phyloP scores from a whole-genome alignment of 2,329 filamentous ascomycete species.

The Fusarium irregulare region DNA sequence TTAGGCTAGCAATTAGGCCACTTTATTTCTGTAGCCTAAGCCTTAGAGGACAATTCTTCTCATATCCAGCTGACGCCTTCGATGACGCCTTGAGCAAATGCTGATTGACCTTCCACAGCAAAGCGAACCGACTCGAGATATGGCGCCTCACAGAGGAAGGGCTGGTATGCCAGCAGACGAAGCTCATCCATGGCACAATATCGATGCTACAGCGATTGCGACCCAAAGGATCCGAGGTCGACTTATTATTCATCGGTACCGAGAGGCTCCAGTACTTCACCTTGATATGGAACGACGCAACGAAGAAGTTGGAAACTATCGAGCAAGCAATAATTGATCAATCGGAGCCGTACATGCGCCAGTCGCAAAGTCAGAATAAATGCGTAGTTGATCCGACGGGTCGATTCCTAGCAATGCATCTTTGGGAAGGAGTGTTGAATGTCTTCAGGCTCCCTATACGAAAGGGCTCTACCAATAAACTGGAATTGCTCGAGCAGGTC shows the following conservation, averaged over 20 bases:
- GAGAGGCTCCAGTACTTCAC: slow-evolving; percentile 93
- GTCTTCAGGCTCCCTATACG: slow-evolving; percentile 63
- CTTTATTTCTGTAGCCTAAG: too few species aligned
- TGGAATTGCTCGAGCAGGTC: slow-evolving; percentile 65
- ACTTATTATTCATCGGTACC: slow-evolving; percentile 93
- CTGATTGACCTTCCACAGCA: slow-evolving; percentile 63
- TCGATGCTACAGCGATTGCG: slow-evolving; percentile 85
- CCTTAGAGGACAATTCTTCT: too few species aligned
- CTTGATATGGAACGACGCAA: slow-evolving; percentile 78
- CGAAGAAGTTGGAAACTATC: slow-evolving; percentile 61
- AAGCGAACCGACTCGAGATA: slow-evolving; percentile 87
- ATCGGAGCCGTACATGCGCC: slow-evolving; percentile 72
- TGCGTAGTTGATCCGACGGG: slow-evolving; percentile 87
- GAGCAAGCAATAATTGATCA: slow-evolving; percentile 64
- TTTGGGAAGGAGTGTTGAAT: slow-evolving; percentile 70
- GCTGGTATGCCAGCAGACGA: slow-evolving; percentile 73
- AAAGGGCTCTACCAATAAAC: slow-evolving; percentile 57
- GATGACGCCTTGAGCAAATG: slow-evolving; percentile 23
- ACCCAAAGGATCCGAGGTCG: slow-evolving; percentile 77
- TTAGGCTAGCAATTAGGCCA: too few species aligned
- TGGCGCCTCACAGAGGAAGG: slow-evolving; percentile 76
- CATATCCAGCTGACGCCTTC: too few species aligned
- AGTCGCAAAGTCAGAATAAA: slow-evolving; percentile 84
- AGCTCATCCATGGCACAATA: slow-evolving; percentile 84
- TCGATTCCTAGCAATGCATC: slow-evolving; percentile 66